Conservation (phyloP, 1,284 basidiomycete genomes). For the Malassezia vespertilionis region DNA sequence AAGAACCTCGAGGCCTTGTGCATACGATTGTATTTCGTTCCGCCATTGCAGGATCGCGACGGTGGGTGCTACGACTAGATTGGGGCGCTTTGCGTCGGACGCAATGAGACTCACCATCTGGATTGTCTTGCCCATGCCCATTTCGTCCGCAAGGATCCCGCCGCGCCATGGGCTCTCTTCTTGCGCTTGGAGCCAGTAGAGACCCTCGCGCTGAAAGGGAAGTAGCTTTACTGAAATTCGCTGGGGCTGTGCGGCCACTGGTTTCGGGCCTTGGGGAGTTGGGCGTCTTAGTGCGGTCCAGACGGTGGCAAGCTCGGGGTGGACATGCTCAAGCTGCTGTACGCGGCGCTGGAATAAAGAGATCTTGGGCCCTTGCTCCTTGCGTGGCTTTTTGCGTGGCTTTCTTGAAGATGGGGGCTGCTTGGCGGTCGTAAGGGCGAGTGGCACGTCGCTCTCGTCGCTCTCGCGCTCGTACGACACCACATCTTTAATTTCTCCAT, state of each 20-base stretch:
- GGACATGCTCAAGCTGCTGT: conserved; percentile 34
- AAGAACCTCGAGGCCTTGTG: conserved; percentile 54
- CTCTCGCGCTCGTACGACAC: neutral
- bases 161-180: conserved; percentile 78
- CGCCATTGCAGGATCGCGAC: conserved; percentile 99
- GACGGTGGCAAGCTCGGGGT: conserved; percentile 63
- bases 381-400: neutral
- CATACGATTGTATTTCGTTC: conserved; percentile 68
- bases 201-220: conserved; percentile 76
- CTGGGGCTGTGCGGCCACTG: conserved; percentile 56
- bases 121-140: conserved; percentile 95
- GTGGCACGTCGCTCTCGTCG: conserved; percentile 8
- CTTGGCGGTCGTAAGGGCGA: too few species aligned
- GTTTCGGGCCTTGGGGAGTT: conserved; percentile 53
- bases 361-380: conserved; percentile 10
- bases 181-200: conserved; percentile 92
- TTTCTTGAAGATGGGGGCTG: neutral
- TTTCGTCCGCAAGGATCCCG: conserved; percentile 84
- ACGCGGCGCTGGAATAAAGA: conserved; percentile 2
- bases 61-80: conserved; percentile 76
- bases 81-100: conserved; percentile 65
- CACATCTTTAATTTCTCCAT: neutral
- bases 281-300: conserved; percentile 72
- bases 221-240: conserved; percentile 56
- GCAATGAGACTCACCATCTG: conserved; percentile 87